Evolutionary conservation across 208 protist species (phyloP), one percentile per base, ranked within the genome.

Genomic region (Herpetomonas samuelpessoai): DNA sequence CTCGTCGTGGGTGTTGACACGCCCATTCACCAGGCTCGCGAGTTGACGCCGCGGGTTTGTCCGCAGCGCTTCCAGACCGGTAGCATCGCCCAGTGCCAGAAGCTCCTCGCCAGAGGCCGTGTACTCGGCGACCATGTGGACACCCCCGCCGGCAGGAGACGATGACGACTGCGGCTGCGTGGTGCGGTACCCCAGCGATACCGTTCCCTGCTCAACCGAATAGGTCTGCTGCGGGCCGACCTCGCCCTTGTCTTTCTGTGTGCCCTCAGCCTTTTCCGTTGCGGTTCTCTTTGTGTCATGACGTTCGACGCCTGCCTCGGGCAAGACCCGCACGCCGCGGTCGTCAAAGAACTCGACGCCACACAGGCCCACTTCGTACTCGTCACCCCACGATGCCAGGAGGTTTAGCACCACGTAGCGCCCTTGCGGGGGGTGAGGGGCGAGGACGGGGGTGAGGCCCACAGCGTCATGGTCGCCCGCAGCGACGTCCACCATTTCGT

Each of bases 301-400:
- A n/a, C n/a, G n/a, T n/a, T n/a, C n/a, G n/a, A n/a, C n/a, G n/a
- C n/a, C n/a, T n/a, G n/a, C n/a, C 39, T 1, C 31, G 26, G 25
- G 25, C 27, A 72, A 56, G 22, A 97, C 58, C 19, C 68, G 80
- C 2, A 78, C 59, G 9, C 91, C 91, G 18, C 59, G 51, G 29
- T 68, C 57, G 64, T 97, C 81, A 65, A 92, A 97, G n/a, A 98
- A 29, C 66, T 97, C 93, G 28, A 98, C 71, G 1, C 89, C 92
- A 48, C 75, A 84, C 18, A 98, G 55, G 4, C 95, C 95, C n/a
- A 97, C 62, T 65, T 95, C 96, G 58, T 94, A 44, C 21, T 50
- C 38, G 58, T 97, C 95, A 3, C 93, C 95, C 93, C 93, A 97
- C 25, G 79, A 97, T 27, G 71, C 75, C 19, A 88, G 62, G 28